A percentile compares a stretch with the other conserved stretches of the same genome.
Evolutionary conservation across 2,329 filamentous ascomycete genomes (phyloP).

Genomic region (Aschersonia sp.): DNA sequence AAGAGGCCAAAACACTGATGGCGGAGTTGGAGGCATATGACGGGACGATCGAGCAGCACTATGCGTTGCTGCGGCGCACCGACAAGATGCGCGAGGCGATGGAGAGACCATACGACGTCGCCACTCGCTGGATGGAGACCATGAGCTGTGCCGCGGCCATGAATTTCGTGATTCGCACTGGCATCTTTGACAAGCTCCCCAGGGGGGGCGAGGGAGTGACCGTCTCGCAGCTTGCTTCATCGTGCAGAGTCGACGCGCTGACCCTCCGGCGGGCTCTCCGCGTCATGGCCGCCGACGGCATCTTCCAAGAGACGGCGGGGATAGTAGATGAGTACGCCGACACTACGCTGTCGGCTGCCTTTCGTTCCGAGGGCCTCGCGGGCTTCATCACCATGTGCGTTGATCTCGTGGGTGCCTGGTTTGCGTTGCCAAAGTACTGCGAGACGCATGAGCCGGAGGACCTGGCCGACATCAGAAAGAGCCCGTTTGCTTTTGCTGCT

Average conservation of each 20-base stretch:
- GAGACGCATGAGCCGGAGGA: constrained; percentile 12
- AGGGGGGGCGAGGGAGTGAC: not conserved
- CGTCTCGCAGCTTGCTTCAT: not conserved
- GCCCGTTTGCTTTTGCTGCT: constrained; percentile 12
- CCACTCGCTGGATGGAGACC: constrained; percentile 9
- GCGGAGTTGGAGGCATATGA: constrained; percentile 9
- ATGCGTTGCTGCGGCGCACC: constrained; percentile 8
- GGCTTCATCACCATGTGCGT: constrained; percentile 16
- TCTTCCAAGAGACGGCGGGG: constrained; percentile 14
- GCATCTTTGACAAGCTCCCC: constrained; percentile 7
- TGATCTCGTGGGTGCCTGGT: constrained; percentile 14
- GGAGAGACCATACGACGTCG: constrained; percentile 10
- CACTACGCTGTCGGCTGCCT: constrained; percentile 14
- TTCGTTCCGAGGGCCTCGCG: constrained; percentile 13
- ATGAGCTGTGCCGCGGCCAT: constrained; percentile 8
- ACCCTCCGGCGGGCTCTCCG: constrained; percentile 17
- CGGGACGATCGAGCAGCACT: constrained; percentile 4
- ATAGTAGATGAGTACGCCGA: constrained; percentile 16
- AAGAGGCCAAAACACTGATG: constrained; percentile 5
- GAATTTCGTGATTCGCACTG: constrained; percentile 8
- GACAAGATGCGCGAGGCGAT: constrained; percentile 7
- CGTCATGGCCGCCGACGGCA: constrained; percentile 14
- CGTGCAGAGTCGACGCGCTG: constrained; percentile 14
- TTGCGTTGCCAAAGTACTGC: constrained; percentile 12
- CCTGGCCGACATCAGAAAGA: constrained; percentile 13